Percentiles rank a stretch among this genome's conserved stretches.
These are phyloP conservation scores for Leccinum truebloodii DNA, from an alignment of 768 basidiomycete species.

Conservation along the genomic window DNA sequence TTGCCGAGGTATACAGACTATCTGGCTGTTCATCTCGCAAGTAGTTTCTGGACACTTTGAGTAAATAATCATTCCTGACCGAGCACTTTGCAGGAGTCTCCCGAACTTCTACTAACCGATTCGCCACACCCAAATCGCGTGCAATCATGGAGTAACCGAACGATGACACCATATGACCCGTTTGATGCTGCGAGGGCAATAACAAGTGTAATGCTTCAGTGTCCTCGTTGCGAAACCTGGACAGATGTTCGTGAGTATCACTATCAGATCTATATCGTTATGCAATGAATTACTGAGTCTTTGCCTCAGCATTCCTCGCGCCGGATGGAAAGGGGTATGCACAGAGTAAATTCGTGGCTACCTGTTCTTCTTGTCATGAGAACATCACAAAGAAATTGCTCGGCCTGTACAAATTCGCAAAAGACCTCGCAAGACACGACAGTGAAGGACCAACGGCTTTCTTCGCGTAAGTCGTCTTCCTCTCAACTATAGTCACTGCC, in stretches of 20 bases:
- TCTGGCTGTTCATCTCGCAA: constrained; percentile 12
- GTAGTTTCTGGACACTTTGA: not conserved
- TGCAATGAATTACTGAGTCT: not conserved
- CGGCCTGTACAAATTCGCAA: constrained; percentile 40
- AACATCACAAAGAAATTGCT: constrained; percentile 42
- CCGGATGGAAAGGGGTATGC: constrained; percentile 45
- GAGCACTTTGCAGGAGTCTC: constrained; percentile 1
- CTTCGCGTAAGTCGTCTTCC: constrained; percentile 32
- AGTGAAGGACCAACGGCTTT: constrained; percentile 8
- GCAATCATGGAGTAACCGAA: constrained; percentile 1
- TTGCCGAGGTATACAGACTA: constrained; percentile 16
- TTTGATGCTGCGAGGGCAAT: constrained; percentile 28
- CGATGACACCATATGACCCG: constrained; percentile 16
- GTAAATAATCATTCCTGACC: not conserved
- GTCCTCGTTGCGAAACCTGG: not conserved
- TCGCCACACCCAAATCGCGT: constrained; percentile 3
- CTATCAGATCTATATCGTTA: not conserved
- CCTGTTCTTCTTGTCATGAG: constrained; percentile 38
- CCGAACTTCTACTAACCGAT: constrained; percentile 6
- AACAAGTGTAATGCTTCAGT: constrained; percentile 11
- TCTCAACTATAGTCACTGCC: not conserved
- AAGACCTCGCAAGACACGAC: constrained; percentile 31
- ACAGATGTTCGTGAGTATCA: not conserved
- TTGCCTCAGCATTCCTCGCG: constrained; percentile 38
- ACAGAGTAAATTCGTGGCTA: constrained; percentile 39